Evolutionary conservation across 805 yeast species (phyloP), one percentile per base, ranked within the genome.

Genomic region (Suhomyces pyralidae): DNA sequence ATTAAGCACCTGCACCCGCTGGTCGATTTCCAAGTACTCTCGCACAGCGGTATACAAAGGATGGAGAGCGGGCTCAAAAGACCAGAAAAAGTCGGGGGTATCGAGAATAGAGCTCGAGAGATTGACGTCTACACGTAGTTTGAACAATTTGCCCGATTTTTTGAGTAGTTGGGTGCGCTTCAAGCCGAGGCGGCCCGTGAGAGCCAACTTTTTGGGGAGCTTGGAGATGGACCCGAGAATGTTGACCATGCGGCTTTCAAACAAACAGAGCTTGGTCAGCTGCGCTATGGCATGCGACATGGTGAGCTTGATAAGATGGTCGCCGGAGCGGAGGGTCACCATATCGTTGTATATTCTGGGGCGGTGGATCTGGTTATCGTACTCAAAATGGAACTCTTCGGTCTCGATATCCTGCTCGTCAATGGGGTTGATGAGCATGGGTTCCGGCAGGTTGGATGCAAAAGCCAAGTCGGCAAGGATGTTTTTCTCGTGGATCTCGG

Each of bases 281-380:
- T 94, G 99, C 0, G 98, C 97, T 56, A 94, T 90, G 1, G 98
- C 97, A 69, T 94, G 97, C 1, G 97, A 89, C 82, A 94, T 82
- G 5, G 97, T 90, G 52, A 94, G 74, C 65, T 94, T 94, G 61
- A 91, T 90, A 63, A 93, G 79, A 71, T 92, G 97, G 66, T 93
- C 97, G 7, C 96, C 96, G 1, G 93, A 84, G 51, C 94, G 80
- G 48, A 94, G 71, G 0, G 97, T 91, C 58, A 94, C 87, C 86
- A 93, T 88, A 70, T 94, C 99, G 68, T 94, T 94, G 70, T 86
- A 92, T 34, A 93, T 93, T 53, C 94, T 67, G 2, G 88, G 88
- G 47, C 88, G 69, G 51, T 81, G 85, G 5, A 84, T 76, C 36
- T 78, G 80, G 57, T 72, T 76, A 60, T 84, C 87, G 65, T 88